phyloP scores from a whole-genome alignment of 768 basidiomycete species.

The Suillus spraguei region DNA sequence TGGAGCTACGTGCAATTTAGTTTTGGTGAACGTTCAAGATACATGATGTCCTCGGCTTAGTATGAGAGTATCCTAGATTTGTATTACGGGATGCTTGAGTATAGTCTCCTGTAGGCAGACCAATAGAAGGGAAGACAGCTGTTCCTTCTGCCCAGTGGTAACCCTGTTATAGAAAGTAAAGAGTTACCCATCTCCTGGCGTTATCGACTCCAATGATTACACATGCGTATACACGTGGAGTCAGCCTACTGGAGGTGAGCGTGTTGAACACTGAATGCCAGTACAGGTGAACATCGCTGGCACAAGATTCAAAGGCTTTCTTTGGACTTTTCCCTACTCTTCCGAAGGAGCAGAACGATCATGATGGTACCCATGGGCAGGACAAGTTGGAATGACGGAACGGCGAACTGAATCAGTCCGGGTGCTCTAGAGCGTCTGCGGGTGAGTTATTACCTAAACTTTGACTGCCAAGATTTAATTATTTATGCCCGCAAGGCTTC shows the following conservation, averaged over 20 bases:
- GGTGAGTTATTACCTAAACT: slow-evolving; percentile 48
- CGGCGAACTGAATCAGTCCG: not conserved
- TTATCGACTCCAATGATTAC: slow-evolving; percentile 74
- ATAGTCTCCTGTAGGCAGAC: not conserved
- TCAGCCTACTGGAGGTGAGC: slow-evolving; percentile 64
- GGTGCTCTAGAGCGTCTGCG: not conserved
- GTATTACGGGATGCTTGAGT: slow-evolving; percentile 69
- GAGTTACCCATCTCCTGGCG: slow-evolving; percentile 80
- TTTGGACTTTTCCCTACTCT: slow-evolving; percentile 12
- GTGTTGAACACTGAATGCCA: slow-evolving; percentile 57
- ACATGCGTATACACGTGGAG: slow-evolving; percentile 77
- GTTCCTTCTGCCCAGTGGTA: slow-evolving; percentile 44
- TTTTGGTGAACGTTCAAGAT: too few species aligned
- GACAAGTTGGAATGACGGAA: too few species aligned
- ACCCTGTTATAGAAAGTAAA: slow-evolving; percentile 48
- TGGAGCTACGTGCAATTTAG: slow-evolving; percentile 24
- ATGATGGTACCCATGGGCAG: not conserved
- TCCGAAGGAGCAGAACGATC: slow-evolving; percentile 18
- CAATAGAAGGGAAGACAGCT: not conserved
- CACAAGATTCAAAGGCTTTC: slow-evolving; percentile 42
- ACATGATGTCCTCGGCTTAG: not conserved
- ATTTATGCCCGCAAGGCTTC: slow-evolving; percentile 68
- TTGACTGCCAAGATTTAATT: slow-evolving; percentile 51
- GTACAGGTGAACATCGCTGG: slow-evolving; percentile 64
- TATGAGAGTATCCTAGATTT: slow-evolving; percentile 75